Conservation (phyloP, 2,329 filamentous ascomycete species). For the Trichoderma polysporum region DNA sequence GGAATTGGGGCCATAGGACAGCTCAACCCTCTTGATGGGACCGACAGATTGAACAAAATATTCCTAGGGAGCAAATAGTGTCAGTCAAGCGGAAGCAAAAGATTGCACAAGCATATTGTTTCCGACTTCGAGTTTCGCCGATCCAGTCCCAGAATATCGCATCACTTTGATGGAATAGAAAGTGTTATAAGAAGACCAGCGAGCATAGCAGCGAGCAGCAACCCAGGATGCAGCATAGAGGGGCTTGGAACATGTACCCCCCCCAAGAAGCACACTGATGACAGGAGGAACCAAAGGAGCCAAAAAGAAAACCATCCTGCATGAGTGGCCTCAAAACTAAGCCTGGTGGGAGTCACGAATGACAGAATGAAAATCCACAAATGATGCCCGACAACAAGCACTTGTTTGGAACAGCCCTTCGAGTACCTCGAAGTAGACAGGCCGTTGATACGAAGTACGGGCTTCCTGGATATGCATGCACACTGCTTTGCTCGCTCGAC, state of each 20-base stretch:
- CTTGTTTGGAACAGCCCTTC: neutral
- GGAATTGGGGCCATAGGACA: slow-evolving; percentile 91
- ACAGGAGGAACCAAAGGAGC: neutral
- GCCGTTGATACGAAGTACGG: neutral
- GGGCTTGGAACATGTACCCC: neutral
- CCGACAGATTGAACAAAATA: slow-evolving; percentile 90
- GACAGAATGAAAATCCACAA: neutral
- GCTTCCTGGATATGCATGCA: slow-evolving; percentile 35
- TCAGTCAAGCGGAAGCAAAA: slow-evolving; percentile 59
- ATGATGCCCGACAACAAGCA: neutral
- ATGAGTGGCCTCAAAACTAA: neutral
- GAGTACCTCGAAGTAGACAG: neutral
- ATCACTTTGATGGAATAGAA: neutral
- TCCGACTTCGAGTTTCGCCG: slow-evolving; percentile 35
- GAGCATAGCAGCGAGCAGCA: slow-evolving; percentile 34
- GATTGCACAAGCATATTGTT: slow-evolving; percentile 30
- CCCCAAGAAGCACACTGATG: neutral
- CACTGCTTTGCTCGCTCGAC: slow-evolving; percentile 54
- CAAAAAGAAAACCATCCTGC: neutral
- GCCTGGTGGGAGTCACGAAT: neutral
- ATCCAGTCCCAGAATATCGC: slow-evolving; percentile 29
- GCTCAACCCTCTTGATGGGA: slow-evolving; percentile 83
- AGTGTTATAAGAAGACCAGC: slow-evolving; percentile 25
- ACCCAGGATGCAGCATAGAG: neutral
- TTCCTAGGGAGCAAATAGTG: slow-evolving; percentile 73